Percentiles rank a stretch among this genome's conserved stretches.
These are phyloP conservation scores for Corymbia calophylla DNA, from an alignment of 441 rosid genomes.

Conservation along the genomic window DNA sequence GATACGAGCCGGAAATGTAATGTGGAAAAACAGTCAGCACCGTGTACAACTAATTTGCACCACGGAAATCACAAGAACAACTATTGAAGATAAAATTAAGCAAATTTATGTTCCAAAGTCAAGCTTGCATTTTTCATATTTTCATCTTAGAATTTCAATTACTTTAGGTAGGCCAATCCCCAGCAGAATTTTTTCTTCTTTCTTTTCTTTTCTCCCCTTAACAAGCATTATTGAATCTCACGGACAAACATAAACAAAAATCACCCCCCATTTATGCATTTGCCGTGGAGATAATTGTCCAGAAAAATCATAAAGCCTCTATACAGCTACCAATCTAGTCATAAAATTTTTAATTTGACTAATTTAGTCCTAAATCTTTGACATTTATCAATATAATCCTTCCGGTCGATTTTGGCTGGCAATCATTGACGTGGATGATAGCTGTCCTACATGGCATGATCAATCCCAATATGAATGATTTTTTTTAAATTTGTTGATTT, in stretches of 20 bases:
- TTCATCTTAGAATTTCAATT: not conserved
- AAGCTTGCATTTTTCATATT: not conserved
- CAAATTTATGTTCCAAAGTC: not conserved
- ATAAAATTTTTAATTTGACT: not conserved
- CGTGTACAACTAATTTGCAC: not conserved
- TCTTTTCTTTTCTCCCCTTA: not conserved
- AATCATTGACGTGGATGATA: fast-evolving
- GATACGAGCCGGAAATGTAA: not conserved
- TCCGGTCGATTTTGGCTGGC: not conserved
- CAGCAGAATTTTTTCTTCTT: not conserved
- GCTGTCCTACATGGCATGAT: too few relatives aligned
- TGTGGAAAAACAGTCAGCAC: not conserved
- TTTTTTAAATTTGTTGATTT: not conserved
- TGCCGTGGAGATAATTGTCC: not conserved
- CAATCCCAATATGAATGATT: fast-evolving
- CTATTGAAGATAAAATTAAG: not conserved
- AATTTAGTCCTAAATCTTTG: not conserved
- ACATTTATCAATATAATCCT: not conserved
- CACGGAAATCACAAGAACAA: not conserved
- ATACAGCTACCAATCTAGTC: fast-evolving
- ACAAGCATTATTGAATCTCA: not conserved
- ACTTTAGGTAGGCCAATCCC: not conserved
- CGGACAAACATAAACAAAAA: not conserved
- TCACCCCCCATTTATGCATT: not conserved
- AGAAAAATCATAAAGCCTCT: not conserved